Evolutionary conservation across 2,329 filamentous ascomycete genomes (phyloP), one percentile per base, ranked within the genome.

Genomic region (Talaromyces amestolkiae): DNA sequence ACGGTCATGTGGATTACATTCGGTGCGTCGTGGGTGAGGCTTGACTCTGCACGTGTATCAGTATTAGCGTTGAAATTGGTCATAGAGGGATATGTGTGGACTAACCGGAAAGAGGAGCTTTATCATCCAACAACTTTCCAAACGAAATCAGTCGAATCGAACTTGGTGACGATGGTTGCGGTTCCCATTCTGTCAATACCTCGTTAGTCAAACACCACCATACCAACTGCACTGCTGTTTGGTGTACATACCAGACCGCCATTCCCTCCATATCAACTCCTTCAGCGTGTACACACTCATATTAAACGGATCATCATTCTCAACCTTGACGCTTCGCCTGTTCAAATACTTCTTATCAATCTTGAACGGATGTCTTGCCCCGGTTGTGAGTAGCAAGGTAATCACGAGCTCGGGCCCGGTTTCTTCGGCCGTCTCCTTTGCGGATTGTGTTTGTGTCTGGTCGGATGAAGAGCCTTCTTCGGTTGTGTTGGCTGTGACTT

Each of bases 1-100:
- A 97, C 88, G 6, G 91, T 94, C 92, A 97, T 96, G 78, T 97
- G 93, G n/a, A 97, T 88, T 33, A 96, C 91, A 70, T 96, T 96
- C 8, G 91, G 87, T 11, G 84, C 82, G 68, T 92, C 89, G 35
- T 84, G 83, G 73, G 87, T 91, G 74, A 96, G 92, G 67, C 88
- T 90, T 73, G 91, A 93, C 70, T 93, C 92, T 96, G 35, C 11
- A 72, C 19, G 22, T 54, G 15, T 47, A 33, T 59, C 13, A 59
- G 15, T 47, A 33, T 45, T 33, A 31, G 56, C 19, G 27, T 27
- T 22, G n/a, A 35, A 13, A 15, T 3, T 17, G 6, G 10, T 17
- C 11, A 31, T 31, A n/a, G 22, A 45, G 22, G 17, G 19, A 31
- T n/a, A 31, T 37, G n/a, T 22, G 15, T 65, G 35, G 61, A 80